Conservation (phyloP, 1,139 yeast species). For the Diutina sp. region DNA sequence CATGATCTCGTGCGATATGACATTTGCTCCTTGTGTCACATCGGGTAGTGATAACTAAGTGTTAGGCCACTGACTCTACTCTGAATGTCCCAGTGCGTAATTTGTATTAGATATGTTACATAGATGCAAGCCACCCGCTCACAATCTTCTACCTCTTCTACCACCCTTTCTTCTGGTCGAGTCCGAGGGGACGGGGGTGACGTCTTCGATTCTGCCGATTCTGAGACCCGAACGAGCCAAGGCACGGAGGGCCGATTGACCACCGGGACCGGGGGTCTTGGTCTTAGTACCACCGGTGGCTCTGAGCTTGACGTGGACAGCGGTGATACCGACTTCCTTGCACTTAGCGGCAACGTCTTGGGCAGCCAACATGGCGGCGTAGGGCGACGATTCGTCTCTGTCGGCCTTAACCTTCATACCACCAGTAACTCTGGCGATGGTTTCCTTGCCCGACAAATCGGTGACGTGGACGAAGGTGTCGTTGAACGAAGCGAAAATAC, state of each 20-base stretch:
- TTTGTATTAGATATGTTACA: neutral
- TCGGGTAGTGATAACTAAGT: too few relatives aligned
- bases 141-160: constrained; percentile 99
- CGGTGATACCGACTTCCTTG: constrained; percentile 99
- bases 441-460: constrained; percentile 99
- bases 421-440: constrained; percentile 99
- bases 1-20: too few relatives aligned
- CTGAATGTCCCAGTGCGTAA: neutral
- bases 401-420: constrained; percentile 99
- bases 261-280: constrained; percentile 99
- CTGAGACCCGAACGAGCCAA: constrained; percentile 99
- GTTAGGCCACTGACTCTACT: too few relatives aligned
- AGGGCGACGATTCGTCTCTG: constrained; percentile 99
- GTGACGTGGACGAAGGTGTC: constrained; percentile 99
- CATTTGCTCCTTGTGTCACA: too few relatives aligned
- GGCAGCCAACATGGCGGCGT: constrained; percentile 99
- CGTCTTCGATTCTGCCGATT: constrained; percentile 99
- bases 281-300: constrained; percentile 99
- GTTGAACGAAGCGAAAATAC: constrained; percentile 99
- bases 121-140: constrained; percentile 1
- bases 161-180: constrained; percentile 99
- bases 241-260: constrained; percentile 99
- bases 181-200: constrained; percentile 99
- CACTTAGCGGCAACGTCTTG: constrained; percentile 99
- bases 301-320: constrained; percentile 98